phyloP scores from a whole-genome alignment of 441 rosid species.

The Erodium texanum region DNA sequence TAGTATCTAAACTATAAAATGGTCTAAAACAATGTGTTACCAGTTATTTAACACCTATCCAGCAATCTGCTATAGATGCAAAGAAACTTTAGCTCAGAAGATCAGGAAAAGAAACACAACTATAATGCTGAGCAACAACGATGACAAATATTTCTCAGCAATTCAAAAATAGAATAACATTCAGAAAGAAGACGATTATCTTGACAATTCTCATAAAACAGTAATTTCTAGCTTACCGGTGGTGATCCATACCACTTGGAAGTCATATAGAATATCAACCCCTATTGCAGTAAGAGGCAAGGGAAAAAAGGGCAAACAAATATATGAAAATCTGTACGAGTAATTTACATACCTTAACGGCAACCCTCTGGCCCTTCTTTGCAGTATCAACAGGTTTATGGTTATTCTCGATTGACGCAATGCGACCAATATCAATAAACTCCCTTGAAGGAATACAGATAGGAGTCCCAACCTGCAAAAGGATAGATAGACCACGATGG shows the following conservation, averaged over 20 bases:
- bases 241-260: background rate
- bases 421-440: constrained; percentile 75
- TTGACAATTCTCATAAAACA: background rate
- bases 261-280: background rate
- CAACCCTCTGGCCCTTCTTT: constrained; percentile 74
- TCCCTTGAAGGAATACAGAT: constrained; percentile 78
- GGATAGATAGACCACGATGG: background rate
- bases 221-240: background rate
- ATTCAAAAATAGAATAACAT: too few species aligned
- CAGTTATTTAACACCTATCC: background rate
- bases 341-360: constrained; percentile 59
- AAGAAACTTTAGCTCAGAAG: background rate
- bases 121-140: too few species aligned
- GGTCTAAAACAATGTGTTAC: too few species aligned
- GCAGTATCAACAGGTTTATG: constrained; percentile 73
- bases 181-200: too few species aligned
- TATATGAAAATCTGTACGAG: constrained; percentile 2
- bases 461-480: constrained; percentile 75
- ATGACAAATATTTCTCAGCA: too few species aligned
- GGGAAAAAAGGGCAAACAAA: background rate
- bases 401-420: constrained; percentile 78
- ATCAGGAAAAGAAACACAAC: background rate
- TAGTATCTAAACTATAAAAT: background rate
- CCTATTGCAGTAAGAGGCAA: background rate
- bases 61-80: background rate